Evolutionary conservation across 164 flowering plant genomes (phyloP).

Genomic region (Stephania cephalantha): DNA sequence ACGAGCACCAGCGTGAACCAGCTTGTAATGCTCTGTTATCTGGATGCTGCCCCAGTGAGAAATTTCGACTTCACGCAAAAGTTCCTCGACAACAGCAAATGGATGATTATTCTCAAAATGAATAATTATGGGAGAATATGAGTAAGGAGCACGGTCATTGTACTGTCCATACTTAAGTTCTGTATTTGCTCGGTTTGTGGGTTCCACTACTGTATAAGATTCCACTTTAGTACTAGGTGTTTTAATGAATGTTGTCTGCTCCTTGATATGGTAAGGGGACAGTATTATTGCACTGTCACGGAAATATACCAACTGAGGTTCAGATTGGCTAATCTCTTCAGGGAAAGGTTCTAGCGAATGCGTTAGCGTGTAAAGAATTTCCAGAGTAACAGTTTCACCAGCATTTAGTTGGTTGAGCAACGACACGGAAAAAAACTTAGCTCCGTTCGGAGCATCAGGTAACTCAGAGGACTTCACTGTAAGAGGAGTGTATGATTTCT

Average conservation of each 20-base stretch:
- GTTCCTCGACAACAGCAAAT: conserved; percentile 97
- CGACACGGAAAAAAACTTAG: conserved; percentile 50
- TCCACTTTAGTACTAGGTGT: conserved; percentile 73
- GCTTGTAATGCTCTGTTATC: conserved; percentile 72
- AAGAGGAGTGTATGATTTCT: conserved; percentile 57
- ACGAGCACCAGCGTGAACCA: conserved; percentile 86
- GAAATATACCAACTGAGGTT: conserved; percentile 80
- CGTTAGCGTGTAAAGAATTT: conserved; percentile 60
- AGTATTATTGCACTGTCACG: conserved; percentile 81
- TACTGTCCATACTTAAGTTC: conserved; percentile 87
- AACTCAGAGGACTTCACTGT: conserved; percentile 53
- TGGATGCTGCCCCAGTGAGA: conserved; percentile 98
- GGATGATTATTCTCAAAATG: conserved; percentile 94
- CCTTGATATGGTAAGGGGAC: conserved; percentile 77
- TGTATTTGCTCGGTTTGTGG: conserved; percentile 45
- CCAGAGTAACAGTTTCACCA: conserved; percentile 59
- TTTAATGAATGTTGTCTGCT: conserved; percentile 68
- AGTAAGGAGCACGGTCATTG: conserved; percentile 49
- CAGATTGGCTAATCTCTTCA: conserved; percentile 83
- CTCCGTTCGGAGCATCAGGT: conserved; percentile 65
- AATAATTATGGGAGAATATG: conserved; percentile 66
- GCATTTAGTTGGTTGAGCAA: conserved; percentile 46
- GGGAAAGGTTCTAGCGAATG: conserved; percentile 92
- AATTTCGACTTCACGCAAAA: conserved; percentile 83
- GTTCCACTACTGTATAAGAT: conserved; percentile 76